These are phyloP conservation scores for Trichoderma erinaceum DNA, from an alignment of 495 filamentous ascomycete species.

Conservation along the genomic window DNA sequence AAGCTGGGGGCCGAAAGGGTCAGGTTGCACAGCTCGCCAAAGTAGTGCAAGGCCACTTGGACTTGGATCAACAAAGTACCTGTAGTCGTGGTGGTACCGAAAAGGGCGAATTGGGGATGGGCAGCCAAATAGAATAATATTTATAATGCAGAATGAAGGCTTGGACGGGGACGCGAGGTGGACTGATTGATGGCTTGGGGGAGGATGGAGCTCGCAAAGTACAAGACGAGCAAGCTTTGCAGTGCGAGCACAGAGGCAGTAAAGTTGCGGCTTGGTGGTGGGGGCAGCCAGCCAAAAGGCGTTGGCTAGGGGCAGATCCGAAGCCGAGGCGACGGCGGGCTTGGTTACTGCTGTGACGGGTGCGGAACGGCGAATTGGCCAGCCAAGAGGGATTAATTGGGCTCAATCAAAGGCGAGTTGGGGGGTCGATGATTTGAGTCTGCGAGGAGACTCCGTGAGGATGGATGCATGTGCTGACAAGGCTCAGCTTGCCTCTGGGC, in stretches of 20 bases:
- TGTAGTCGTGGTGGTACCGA: constrained; percentile 5
- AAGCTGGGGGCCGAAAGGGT: constrained; percentile 13
- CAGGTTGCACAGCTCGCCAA: constrained; percentile 11
- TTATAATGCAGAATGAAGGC: neutral
- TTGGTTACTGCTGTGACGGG: constrained; percentile 12
- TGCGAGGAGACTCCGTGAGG: neutral
- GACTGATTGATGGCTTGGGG: neutral
- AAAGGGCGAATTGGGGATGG: neutral
- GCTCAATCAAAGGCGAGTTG: neutral
- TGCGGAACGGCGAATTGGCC: constrained; percentile 8
- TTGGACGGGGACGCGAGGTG: neutral
- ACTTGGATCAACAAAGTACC: constrained; percentile 10
- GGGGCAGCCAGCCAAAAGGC: neutral
- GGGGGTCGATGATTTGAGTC: neutral
- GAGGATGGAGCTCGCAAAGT: neutral
- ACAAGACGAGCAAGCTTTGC: too few relatives aligned
- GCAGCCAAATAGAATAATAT: neutral
- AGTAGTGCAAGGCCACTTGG: constrained; percentile 13
- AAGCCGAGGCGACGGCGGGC: constrained; percentile 12
- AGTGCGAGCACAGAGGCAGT: too few relatives aligned
- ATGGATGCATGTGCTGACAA: neutral
- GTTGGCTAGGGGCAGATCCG: constrained; percentile 12
- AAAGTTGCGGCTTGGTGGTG: neutral
- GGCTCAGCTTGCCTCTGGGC: neutral
- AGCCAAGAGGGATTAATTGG: constrained; percentile 11